A percentile compares a stretch with the other conserved stretches of the same genome.
These are phyloP conservation scores for Mrakia frigida DNA, from an alignment of 768 basidiomycete genomes.

Conservation along the genomic window DNA sequence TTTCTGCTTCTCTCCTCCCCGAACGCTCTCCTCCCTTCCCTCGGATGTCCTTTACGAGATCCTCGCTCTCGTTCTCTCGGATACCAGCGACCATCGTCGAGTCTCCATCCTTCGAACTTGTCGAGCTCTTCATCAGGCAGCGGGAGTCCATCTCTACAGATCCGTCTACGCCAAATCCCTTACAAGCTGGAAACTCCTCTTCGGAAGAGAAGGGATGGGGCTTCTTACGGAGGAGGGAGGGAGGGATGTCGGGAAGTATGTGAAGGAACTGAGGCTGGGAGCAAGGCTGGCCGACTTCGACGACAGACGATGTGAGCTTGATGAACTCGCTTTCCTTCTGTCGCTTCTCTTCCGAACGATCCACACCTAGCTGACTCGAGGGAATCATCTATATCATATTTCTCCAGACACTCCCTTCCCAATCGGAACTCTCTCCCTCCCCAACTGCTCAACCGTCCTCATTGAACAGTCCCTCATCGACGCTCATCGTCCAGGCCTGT, in stretches of 20 bases:
- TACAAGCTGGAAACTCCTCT: not conserved
- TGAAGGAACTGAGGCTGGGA: not conserved
- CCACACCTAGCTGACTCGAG: no score
- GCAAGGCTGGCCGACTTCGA: not conserved
- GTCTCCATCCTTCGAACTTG: not conserved
- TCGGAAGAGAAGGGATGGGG: not conserved
- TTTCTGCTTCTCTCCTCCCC: not conserved
- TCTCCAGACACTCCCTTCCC: not conserved
- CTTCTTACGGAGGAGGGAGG: not conserved
- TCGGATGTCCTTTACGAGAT: not conserved
- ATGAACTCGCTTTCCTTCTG: not conserved
- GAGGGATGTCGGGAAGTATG: not conserved
- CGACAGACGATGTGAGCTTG: not conserved
- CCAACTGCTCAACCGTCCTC: not conserved
- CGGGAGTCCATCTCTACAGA: not conserved
- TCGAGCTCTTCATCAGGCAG: not conserved
- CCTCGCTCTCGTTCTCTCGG: not conserved
- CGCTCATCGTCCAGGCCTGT: not conserved
- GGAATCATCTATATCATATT: no score
- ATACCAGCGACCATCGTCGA: no score
- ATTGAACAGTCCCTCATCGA: not conserved
- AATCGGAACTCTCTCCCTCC: not conserved
- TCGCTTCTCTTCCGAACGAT: no score
- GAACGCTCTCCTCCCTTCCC: not conserved
- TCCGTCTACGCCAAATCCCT: not conserved